Evolutionary conservation across 441 rosid species (phyloP).

Genomic region (Erodium texanum): DNA sequence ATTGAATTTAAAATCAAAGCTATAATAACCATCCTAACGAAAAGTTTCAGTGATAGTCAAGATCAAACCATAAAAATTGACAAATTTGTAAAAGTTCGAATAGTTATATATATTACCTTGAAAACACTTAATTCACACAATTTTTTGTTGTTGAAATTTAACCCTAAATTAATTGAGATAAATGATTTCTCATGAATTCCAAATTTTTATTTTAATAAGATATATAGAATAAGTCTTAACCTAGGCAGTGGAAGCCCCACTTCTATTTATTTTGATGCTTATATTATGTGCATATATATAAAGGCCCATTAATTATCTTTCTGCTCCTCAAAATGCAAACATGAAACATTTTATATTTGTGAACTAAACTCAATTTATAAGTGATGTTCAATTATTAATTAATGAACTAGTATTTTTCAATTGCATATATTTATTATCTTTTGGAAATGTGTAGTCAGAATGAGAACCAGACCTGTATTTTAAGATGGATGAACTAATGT

Average conservation of each 20-base stretch:
- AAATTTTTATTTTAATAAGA: no score
- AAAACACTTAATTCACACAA: no score
- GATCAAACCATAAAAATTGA: no score
- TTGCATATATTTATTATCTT: background rate
- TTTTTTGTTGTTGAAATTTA: no score
- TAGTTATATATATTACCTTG: no score
- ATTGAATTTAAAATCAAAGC: no score
- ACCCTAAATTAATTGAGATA: no score
- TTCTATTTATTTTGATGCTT: background rate
- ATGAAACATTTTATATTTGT: background rate
- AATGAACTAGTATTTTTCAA: background rate
- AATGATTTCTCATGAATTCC: no score
- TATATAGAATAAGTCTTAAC: no score
- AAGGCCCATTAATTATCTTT: background rate
- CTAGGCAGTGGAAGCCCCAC: background rate
- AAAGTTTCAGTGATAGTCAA: no score
- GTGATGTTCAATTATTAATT: background rate
- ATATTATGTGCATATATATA: background rate
- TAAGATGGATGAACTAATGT: background rate
- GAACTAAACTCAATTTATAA: background rate
- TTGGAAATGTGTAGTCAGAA: background rate
- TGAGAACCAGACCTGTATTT: background rate
- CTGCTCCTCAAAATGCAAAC: slow-evolving; percentile 2
- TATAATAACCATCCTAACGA: no score
- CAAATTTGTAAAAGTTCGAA: no score